Base-by-base conservation (phyloP, 305 asterid species). In the Fraxinus platypoda region DNA sequence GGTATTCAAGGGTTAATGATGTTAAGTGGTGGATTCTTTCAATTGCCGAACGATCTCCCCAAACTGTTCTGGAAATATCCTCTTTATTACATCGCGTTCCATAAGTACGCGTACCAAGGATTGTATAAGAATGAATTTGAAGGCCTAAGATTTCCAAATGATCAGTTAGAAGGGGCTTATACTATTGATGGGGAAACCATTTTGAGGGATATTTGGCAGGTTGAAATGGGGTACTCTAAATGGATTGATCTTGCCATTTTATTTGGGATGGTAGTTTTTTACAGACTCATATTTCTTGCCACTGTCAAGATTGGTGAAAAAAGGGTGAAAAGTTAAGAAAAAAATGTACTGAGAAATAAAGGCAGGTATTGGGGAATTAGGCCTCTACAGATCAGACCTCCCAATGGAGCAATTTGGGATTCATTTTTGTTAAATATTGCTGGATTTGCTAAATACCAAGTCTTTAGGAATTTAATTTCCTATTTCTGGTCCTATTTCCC, bases 1-100 rank as follows among this genome's bases (percentile, higher is more conserved):
- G 93, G 94, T 12, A 66, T 91, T 9, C 93, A 90, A 84, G 95
- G 91, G 1, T 43, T 89, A n/a, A 91, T 93, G 94, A 88, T 88
- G 84, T 31, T 93, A 64, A 84, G 91, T 31, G 92, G 92, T 6
- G 94, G 97, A 43, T 93, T 90, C 83, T 91, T 91, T 57, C 94
- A 86, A 62, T 82, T 90, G 80, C 94, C 95, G 1, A 71, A 84
- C n/a, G 93, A 89, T 82, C 54, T 91, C 1, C 93, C 94, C 8
- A 86, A 77, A 28, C 6, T 84, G 2, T 87, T 93, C 74, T 93
- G 97, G 97, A 91, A 80, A 77, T 91, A 93, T 79, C 97, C 97
- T 0, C 35, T 93, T 89, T 89, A 87, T 25, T 88, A 87, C 86
- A 72, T 91, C 17, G 88, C 91, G 2, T 92, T 91, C 82, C 95